Percentiles rank a stretch among this genome's conserved stretches.
Evolutionary conservation across 805 yeast genomes (phyloP).

Genomic region (Metschnikowia koreensis): DNA sequence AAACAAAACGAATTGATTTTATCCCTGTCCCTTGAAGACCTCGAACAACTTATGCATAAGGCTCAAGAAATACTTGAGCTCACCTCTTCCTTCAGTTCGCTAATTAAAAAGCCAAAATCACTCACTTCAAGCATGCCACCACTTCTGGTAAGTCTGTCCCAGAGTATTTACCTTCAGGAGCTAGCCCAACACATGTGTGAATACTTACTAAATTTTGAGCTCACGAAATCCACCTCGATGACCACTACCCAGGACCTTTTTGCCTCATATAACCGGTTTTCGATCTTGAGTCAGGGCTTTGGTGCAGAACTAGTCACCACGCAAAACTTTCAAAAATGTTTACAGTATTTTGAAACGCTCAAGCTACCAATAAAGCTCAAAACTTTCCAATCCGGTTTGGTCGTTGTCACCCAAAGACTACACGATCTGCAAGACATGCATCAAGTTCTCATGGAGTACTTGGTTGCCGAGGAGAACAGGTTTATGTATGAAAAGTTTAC

Average conservation of each 20-base stretch:
- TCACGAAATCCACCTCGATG: conserved; percentile 35
- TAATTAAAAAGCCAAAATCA: conserved; percentile 9
- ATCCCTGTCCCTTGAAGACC: conserved; percentile 68
- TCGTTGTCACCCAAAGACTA: conserved; percentile 29
- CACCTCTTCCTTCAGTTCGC: conserved; percentile 13
- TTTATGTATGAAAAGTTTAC: conserved; percentile 26
- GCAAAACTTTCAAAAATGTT: conserved; percentile 60
- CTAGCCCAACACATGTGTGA: conserved; percentile 78
- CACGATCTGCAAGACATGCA: conserved; percentile 24
- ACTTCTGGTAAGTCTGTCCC: conserved; percentile 34
- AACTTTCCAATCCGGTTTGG: conserved; percentile 34
- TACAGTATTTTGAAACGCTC: conserved; percentile 53
- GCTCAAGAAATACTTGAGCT: conserved; percentile 69
- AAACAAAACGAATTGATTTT: conserved; percentile 60
- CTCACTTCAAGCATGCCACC: conserved; percentile 21
- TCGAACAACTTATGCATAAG: conserved; percentile 72
- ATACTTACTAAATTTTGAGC: conserved; percentile 44
- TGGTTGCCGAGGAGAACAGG: conserved; percentile 23
- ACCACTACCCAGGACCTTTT: conserved; percentile 41
- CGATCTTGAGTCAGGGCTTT: conserved; percentile 37
- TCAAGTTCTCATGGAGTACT: conserved; percentile 24
- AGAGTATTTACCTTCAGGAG: conserved; percentile 54
- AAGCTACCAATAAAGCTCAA: conserved; percentile 53
- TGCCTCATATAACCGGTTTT: conserved; percentile 40
- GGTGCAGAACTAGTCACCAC: conserved; percentile 71